A percentile compares a stretch with the other conserved stretches of the same genome.
Evolutionary conservation across 2,329 filamentous ascomycete genomes (phyloP).

Genomic region (Atkinsonella texensis): DNA sequence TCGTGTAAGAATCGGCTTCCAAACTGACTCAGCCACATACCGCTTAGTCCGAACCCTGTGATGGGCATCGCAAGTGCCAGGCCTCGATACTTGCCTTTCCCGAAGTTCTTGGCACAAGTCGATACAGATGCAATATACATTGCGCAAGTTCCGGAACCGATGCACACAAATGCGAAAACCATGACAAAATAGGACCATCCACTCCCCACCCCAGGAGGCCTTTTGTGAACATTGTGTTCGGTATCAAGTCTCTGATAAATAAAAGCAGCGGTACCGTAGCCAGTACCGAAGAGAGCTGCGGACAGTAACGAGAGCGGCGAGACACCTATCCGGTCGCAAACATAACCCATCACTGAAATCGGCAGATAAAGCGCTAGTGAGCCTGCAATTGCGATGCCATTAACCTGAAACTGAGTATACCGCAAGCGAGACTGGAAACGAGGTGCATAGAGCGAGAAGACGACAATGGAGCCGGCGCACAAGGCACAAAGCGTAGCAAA

Average conservation of each 20-base stretch:
- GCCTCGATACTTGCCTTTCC: slow-evolving; percentile 74
- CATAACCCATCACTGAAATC: slow-evolving; percentile 79
- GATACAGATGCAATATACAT: slow-evolving; percentile 91
- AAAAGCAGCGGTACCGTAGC: slow-evolving; percentile 73
- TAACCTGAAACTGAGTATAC: slow-evolving; percentile 88
- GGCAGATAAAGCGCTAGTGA: slow-evolving; percentile 84
- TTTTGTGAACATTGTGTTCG: slow-evolving; percentile 28
- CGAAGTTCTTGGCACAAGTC: slow-evolving; percentile 97
- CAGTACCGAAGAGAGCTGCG: slow-evolving; percentile 60
- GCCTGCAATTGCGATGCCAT: slow-evolving; percentile 75
- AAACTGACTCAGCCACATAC: slow-evolving; percentile 91
- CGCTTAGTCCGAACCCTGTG: slow-evolving; percentile 82
- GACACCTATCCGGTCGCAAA: slow-evolving; percentile 82
- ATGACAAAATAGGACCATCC: slow-evolving; percentile 68
- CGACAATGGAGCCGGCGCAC: slow-evolving; percentile 82
- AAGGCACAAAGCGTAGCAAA: slow-evolving; percentile 47
- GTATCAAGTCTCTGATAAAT: slow-evolving; percentile 49
- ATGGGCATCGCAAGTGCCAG: slow-evolving; percentile 84
- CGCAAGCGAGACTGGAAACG: slow-evolving; percentile 75
- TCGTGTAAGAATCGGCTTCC: slow-evolving; percentile 70
- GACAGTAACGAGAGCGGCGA: slow-evolving; percentile 63
- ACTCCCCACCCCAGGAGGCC: slow-evolving; percentile 28
- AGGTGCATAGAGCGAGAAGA: slow-evolving; percentile 88
- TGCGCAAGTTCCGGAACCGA: slow-evolving; percentile 73
- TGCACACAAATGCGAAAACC: slow-evolving; percentile 70